Conservation (phyloP, 2,329 filamentous ascomycete genomes). For the Seiridium unicorne region DNA sequence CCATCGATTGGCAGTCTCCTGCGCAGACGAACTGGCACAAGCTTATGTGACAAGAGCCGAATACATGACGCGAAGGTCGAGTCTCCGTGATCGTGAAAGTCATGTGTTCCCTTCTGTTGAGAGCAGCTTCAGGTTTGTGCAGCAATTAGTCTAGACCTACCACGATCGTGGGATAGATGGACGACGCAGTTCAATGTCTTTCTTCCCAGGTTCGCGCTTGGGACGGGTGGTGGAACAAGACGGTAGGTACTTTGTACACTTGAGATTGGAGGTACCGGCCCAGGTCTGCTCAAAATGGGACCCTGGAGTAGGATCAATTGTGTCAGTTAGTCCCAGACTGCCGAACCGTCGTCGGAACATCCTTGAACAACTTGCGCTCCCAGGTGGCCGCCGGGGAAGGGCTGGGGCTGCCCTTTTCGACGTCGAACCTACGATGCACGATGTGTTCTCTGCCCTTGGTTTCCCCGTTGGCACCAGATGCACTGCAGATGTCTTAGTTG, state of each 20-base stretch:
- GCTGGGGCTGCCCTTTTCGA: too few species aligned
- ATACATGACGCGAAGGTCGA: too few species aligned
- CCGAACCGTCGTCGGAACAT: neutral
- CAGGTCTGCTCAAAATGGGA: neutral
- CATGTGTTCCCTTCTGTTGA: too few species aligned
- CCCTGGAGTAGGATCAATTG: conserved; percentile 2
- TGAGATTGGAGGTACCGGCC: neutral
- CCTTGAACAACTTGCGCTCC: neutral
- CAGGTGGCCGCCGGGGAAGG: neutral
- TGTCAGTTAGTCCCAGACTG: conserved; percentile 3
- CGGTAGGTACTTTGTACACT: neutral
- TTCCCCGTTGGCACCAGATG: neutral
- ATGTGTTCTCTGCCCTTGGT: neutral
- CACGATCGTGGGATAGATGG: too few species aligned
- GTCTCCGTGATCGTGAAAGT: too few species aligned
- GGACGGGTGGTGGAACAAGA: neutral
- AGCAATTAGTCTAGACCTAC: too few species aligned
- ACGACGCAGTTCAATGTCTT: neutral
- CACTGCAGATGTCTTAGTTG: neutral
- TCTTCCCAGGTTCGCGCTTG: too few species aligned
- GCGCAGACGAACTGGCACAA: neutral
- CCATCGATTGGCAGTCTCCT: neutral
- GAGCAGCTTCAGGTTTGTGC: too few species aligned
- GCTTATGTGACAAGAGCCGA: too few species aligned
- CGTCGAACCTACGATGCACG: too few species aligned